Base-by-base conservation (phyloP, 371 early-diverging fungal species). In the Gilbertella persicaria region DNA sequence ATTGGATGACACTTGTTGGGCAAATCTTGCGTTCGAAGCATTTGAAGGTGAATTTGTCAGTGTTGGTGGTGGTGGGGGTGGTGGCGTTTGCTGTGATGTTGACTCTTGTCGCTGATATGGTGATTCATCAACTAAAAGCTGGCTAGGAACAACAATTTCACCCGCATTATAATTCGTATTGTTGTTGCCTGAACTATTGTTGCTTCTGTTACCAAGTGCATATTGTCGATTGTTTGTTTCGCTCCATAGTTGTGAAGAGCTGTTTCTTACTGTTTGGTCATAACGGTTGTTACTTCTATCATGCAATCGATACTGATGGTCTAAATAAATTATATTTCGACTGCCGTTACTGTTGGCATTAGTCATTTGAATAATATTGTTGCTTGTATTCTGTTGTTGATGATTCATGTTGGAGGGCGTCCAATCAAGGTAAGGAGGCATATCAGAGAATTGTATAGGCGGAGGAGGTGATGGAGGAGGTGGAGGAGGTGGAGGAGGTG, bases 61-160 rank as follows among this genome's bases (percentile, higher is more conserved):
- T 19, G 40, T 25, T 14, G 25, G 8, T 7, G 42, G 19, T 13
- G 41, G 23, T 2, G 25, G 0, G 16, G 14, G 14, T 21, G 45
- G 47, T 2, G 9, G 16, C 3, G 36, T 25, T 37, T 16, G 23
- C 5, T 24, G 7, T 4, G 33, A 45, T 28, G 17, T 6, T 9
- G 44, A 35, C 9, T 45, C 14, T 38, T 44, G 54, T 24, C 45
- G n/a, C 25, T 17, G 25, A 45, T 45, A 28, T 20, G 33, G 6
- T 21, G 46, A 6, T 9, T 46, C 46, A 10, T 46, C 46, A 4
- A 46, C 46, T 14, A 46, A 20, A 13, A 50, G 28, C 14, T 50
- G 50, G 23, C 50, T 50, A n/a, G 50, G 50, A 5, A 50, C 42
- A 13, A 50, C 23, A 30, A 50, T 50, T 12, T 50, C 41, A 12